Evolutionary conservation across 129 eudicot species (phyloP).

Genomic region (Arctium lappa): DNA sequence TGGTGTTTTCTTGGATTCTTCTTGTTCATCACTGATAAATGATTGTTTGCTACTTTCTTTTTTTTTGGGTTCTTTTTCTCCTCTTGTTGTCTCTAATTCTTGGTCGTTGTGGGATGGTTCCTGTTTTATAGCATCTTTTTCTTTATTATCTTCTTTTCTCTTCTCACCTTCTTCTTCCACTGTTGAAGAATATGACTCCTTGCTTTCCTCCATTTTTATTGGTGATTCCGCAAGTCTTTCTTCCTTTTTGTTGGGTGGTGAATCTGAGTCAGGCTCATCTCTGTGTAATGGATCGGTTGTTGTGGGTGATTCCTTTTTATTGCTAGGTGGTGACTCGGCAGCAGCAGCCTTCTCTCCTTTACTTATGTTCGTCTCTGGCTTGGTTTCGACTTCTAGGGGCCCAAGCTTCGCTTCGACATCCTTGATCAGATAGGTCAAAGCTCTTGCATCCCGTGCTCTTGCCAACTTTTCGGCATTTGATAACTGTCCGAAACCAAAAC

Average conservation of each 20-base stretch:
- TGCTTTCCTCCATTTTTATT: conserved; percentile 16
- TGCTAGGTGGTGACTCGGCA: conserved; percentile 7
- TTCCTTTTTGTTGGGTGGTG: conserved; percentile 7
- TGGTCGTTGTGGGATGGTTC: no score
- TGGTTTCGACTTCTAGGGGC: conserved; percentile 29
- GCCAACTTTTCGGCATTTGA: conserved; percentile 52
- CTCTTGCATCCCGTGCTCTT: conserved; percentile 69
- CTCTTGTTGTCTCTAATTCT: neutral
- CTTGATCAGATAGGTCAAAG: conserved; percentile 53
- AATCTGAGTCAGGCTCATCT: conserved; percentile 4
- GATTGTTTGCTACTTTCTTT: neutral
- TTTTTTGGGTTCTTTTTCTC: neutral
- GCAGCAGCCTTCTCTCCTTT: neutral
- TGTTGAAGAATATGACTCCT: neutral
- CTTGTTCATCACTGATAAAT: neutral
- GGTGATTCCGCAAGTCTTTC: neutral
- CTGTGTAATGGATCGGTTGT: conserved; percentile 5
- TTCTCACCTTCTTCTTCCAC: no score
- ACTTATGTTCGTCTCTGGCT: conserved; percentile 7
- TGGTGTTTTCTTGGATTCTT: neutral
- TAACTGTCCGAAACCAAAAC: conserved; percentile 33
- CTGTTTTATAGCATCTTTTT: neutral
- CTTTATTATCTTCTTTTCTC: neutral
- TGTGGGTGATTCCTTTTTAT: conserved; percentile 1
- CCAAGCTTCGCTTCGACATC: conserved; percentile 45